phyloP scores from a whole-genome alignment of 1,284 basidiomycete genomes.

The Ceratobasidium sp. region DNA sequence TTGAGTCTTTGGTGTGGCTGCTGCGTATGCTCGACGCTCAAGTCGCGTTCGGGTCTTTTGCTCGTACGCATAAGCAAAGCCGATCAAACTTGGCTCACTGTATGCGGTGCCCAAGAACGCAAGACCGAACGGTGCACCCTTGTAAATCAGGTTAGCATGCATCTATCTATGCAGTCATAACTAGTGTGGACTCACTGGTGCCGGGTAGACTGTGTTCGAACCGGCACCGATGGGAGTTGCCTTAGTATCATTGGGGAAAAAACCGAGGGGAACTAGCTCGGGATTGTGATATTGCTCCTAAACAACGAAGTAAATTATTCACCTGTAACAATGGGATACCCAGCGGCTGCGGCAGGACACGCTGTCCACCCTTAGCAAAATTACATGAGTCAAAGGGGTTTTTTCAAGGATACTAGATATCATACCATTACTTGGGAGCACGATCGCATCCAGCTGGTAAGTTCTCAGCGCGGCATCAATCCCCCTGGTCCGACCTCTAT shows the following conservation, averaged over 20 bases:
- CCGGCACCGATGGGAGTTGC: constrained; percentile 52
- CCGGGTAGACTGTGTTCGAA: constrained; percentile 65
- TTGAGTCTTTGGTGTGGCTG: no score
- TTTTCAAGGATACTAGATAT: constrained; percentile 27
- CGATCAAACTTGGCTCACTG: constrained; percentile 71
- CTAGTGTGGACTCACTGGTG: constrained; percentile 57
- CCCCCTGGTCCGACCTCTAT: constrained; percentile 63
- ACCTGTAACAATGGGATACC: constrained; percentile 64
- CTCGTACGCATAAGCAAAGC: constrained; percentile 75
- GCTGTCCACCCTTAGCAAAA: constrained; percentile 59
- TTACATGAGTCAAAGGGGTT: constrained; percentile 4
- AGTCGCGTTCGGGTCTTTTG: constrained; percentile 71
- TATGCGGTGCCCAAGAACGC: constrained; percentile 76
- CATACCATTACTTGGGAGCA: constrained; percentile 68
- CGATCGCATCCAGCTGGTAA: constrained; percentile 70
- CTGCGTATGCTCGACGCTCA: no score
- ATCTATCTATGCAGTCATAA: neutral
- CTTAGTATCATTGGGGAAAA: constrained; percentile 67
- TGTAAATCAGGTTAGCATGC: neutral
- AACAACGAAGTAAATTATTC: constrained; percentile 6
- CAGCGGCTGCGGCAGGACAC: constrained; percentile 63
- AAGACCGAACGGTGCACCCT: constrained; percentile 72
- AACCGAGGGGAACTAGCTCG: constrained; percentile 69
- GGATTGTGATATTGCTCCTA: neutral
- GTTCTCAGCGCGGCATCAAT: constrained; percentile 70